Conservation (phyloP, 768 basidiomycete species). For the Naganishia vaughanmartiniae region DNA sequence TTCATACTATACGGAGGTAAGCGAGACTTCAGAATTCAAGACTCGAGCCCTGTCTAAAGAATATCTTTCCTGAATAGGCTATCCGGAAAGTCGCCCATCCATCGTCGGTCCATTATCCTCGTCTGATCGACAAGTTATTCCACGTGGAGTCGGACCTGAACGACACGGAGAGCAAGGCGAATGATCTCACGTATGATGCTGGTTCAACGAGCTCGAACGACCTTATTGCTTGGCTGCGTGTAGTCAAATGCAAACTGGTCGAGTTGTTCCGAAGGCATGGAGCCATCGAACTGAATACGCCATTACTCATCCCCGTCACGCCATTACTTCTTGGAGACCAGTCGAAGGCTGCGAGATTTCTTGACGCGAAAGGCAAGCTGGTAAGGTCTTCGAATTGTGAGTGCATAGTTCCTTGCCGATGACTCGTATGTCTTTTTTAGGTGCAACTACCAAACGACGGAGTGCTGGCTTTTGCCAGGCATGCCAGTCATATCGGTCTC, state of each 20-base stretch:
- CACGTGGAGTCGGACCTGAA: slow-evolving; percentile 37
- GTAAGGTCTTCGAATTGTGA: slow-evolving; percentile 13
- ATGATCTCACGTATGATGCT: slow-evolving; percentile 72
- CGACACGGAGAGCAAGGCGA: slow-evolving; percentile 50
- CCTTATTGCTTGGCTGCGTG: slow-evolving; percentile 71
- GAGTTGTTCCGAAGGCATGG: slow-evolving; percentile 84
- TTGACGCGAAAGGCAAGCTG: slow-evolving; percentile 60
- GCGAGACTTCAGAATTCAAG: background rate
- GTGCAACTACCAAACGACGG: slow-evolving; percentile 44
- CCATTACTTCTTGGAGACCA: slow-evolving; percentile 63
- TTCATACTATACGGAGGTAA: slow-evolving; percentile 31
- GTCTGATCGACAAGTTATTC: slow-evolving; percentile 74
- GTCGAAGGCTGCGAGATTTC: slow-evolving; percentile 65
- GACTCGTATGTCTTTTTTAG: background rate
- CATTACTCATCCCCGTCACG: slow-evolving; percentile 66
- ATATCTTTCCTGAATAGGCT: slow-evolving; percentile 14
- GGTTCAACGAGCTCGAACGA: slow-evolving; percentile 58
- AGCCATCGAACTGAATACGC: slow-evolving; percentile 80
- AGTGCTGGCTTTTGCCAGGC: slow-evolving; percentile 44
- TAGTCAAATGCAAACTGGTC: slow-evolving; percentile 72
- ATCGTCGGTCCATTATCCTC: slow-evolving; percentile 75
- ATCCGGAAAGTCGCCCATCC: slow-evolving; percentile 58
- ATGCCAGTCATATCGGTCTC: slow-evolving; percentile 42
- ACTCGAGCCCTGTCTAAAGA: background rate
- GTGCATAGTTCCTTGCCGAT: background rate